These are phyloP conservation scores for Fusarium dlaminii DNA, from an alignment of 2,329 filamentous ascomycete genomes.

Conservation along the genomic window DNA sequence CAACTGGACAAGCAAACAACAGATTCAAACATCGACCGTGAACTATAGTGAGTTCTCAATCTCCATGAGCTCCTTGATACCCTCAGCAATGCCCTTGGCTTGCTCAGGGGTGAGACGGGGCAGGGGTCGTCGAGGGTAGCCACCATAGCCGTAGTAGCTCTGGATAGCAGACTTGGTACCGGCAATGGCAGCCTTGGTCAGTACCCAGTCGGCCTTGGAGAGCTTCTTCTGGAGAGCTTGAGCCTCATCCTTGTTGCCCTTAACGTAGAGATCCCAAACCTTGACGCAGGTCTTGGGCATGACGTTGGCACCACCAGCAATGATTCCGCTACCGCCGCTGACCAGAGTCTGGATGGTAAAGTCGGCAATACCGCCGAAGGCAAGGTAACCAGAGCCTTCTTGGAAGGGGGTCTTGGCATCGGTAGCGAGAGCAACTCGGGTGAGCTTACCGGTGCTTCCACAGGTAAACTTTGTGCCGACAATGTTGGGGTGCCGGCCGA, in stretches of 20 bases:
- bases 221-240: conserved; percentile 80
- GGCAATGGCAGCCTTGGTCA: conserved; percentile 84
- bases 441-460: conserved; percentile 89
- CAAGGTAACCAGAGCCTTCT: conserved; percentile 77
- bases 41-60: conserved; percentile 64
- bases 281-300: conserved; percentile 83
- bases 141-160: conserved; percentile 83
- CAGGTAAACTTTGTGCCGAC: conserved; percentile 92
- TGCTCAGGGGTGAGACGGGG: conserved; percentile 70
- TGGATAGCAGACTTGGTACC: conserved; percentile 88
- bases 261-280: conserved; percentile 79
- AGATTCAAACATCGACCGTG: neutral
- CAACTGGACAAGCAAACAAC: neutral
- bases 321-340: conserved; percentile 83
- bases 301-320: conserved; percentile 86
- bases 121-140: conserved; percentile 77
- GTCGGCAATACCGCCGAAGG: conserved; percentile 87
- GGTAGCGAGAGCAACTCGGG: conserved; percentile 78
- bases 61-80: conserved; percentile 71
- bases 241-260: conserved; percentile 80
- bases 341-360: conserved; percentile 85
- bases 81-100: conserved; percentile 62
- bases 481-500: conserved; percentile 84
- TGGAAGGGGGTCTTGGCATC: conserved; percentile 73
- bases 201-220: conserved; percentile 81